Percentiles rank a stretch among this genome's conserved stretches.
Conservation (phyloP, 1,284 basidiomycete species). For the Cronartium ribicola region DNA sequence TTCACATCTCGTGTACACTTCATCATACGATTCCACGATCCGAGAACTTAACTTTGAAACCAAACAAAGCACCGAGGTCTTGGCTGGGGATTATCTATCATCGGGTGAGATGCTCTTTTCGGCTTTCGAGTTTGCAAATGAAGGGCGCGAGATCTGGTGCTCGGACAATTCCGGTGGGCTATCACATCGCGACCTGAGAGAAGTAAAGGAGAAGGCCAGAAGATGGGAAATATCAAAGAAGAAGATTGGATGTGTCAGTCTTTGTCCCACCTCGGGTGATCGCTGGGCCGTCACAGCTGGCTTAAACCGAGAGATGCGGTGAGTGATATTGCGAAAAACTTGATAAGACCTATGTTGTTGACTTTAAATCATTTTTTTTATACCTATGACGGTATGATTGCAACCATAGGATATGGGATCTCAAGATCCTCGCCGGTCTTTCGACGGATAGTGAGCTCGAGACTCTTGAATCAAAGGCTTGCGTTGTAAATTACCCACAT, state of each 20-base stretch:
- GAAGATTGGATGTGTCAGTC: slow-evolving; percentile 35
- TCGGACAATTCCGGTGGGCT: slow-evolving; percentile 33
- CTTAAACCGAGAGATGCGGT: slow-evolving; percentile 38
- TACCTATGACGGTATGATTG: not conserved
- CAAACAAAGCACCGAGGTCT: slow-evolving; percentile 30
- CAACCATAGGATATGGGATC: slow-evolving; percentile 27
- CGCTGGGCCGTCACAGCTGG: slow-evolving; percentile 34
- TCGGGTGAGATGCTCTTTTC: slow-evolving; percentile 22
- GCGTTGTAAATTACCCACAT: slow-evolving; percentile 22
- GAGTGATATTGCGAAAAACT: not conserved
- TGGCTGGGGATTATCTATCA: slow-evolving; percentile 1
- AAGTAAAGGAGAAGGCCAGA: slow-evolving; percentile 10
- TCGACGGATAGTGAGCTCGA: not conserved
- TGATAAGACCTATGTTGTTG: too few species aligned
- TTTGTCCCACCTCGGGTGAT: slow-evolving; percentile 18
- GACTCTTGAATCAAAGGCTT: not conserved
- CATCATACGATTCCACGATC: slow-evolving; percentile 28
- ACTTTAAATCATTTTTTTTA: slow-evolving; percentile 1
- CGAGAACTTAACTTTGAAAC: slow-evolving; percentile 36
- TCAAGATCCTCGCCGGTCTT: slow-evolving; percentile 5
- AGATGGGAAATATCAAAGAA: slow-evolving; percentile 26
- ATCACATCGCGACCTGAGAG: slow-evolving; percentile 25
- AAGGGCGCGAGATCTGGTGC: slow-evolving; percentile 23
- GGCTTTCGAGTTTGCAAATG: slow-evolving; percentile 30
- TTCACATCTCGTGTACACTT: slow-evolving; percentile 17